Percentiles rank a stretch among this genome's conserved stretches.
These are phyloP conservation scores for Cairneyella variabilis DNA, from an alignment of 495 filamentous ascomycete genomes.

Conservation along the genomic window DNA sequence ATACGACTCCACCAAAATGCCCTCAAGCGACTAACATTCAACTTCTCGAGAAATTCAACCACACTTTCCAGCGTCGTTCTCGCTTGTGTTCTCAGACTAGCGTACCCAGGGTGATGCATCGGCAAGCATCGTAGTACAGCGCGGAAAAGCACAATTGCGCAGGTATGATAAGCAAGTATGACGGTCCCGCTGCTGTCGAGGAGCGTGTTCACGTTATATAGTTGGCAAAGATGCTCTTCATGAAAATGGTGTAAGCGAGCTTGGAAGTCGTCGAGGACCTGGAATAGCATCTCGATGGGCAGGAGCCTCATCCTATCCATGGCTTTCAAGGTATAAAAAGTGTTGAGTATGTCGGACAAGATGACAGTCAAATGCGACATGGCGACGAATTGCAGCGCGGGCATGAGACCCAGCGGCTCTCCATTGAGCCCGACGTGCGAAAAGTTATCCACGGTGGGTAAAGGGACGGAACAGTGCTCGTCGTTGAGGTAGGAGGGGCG, in stretches of 20 bases:
- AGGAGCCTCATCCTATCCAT: constrained; percentile 44
- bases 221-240: constrained; percentile 7
- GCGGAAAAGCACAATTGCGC: constrained; percentile 58
- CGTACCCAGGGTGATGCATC: constrained; percentile 26
- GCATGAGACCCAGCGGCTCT: constrained; percentile 42
- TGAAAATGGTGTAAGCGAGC: not conserved
- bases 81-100: constrained; percentile 34
- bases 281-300: constrained; percentile 5
- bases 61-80: constrained; percentile 54
- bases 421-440: constrained; percentile 33
- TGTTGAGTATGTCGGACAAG: constrained; percentile 55
- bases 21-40: constrained; percentile 48
- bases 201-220: constrained; percentile 5
- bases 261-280: constrained; percentile 5
- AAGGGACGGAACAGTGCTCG: constrained; percentile 54
- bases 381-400: constrained; percentile 49
- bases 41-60: constrained; percentile 56
- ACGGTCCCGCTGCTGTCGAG: constrained; percentile 42
- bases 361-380: constrained; percentile 57
- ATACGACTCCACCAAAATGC: constrained; percentile 52
- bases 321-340: constrained; percentile 56
- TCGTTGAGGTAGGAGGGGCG: constrained; percentile 52
- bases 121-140: constrained; percentile 54
- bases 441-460: constrained; percentile 50
- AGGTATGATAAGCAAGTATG: constrained; percentile 59